Conservation (phyloP, 129 eudicot genomes). For the Escallonia herrerae region DNA sequence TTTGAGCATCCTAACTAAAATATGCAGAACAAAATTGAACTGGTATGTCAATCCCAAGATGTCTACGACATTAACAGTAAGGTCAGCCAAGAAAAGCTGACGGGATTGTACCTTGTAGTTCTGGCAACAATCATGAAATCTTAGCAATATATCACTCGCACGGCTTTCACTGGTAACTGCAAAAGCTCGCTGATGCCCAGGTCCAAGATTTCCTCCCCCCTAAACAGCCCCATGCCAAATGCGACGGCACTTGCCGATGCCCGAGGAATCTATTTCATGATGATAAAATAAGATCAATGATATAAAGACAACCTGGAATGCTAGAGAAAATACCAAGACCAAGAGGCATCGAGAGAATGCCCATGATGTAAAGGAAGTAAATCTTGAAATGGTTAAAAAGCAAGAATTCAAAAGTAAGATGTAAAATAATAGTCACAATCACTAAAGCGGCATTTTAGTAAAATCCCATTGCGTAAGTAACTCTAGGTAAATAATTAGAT, state of each 20-base stretch:
- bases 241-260: slow-evolving; percentile 99
- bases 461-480: not conserved
- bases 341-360: slow-evolving; percentile 2
- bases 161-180: slow-evolving; percentile 89
- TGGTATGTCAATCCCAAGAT: too few relatives aligned
- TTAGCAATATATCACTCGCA: slow-evolving; percentile 83
- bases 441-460: not conserved
- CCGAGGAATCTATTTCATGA: slow-evolving; percentile 57
- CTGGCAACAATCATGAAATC: slow-evolving; percentile 94
- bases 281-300: not conserved
- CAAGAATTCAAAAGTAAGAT: not conserved
- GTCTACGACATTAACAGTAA: too few relatives aligned
- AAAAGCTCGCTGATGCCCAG: slow-evolving; percentile 82
- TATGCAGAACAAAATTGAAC: too few relatives aligned
- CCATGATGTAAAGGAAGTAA: not conserved
- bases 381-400: not conserved
- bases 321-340: not conserved
- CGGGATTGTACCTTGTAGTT: slow-evolving; percentile 69
- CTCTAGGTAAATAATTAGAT: not conserved
- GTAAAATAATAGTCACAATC: too few relatives aligned
- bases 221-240: slow-evolving; percentile 96
- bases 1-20: too few relatives aligned
- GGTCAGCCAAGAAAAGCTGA: not conserved
- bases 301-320: too few relatives aligned
- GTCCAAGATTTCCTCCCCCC: slow-evolving; percentile 81